These are phyloP conservation scores for Apiospora rasikravindrae DNA, from an alignment of 2,329 filamentous ascomycete genomes.

Conservation along the genomic window DNA sequence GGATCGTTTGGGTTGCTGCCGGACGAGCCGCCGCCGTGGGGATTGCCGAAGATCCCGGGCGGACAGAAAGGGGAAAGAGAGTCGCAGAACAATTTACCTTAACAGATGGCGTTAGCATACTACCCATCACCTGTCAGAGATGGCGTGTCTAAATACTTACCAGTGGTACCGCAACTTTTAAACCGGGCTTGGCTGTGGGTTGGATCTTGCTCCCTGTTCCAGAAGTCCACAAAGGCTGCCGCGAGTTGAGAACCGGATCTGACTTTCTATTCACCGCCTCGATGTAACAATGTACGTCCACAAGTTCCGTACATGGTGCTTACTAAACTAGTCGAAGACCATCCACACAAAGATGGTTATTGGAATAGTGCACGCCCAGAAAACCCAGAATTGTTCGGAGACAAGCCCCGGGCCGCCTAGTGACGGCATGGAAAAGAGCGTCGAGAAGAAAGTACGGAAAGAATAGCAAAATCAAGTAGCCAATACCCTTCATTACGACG, in stretches of 20 bases:
- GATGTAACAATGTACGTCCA: too few species aligned
- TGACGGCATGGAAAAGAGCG: neutral
- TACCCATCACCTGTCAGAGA: neutral
- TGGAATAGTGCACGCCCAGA: neutral
- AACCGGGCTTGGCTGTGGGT: neutral
- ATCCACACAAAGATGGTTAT: neutral
- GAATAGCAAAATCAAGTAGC: neutral
- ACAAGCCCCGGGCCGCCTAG: neutral
- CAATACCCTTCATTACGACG: neutral
- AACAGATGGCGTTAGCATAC: neutral
- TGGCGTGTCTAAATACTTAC: neutral
- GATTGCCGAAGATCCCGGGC: neutral
- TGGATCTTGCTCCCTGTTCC: neutral
- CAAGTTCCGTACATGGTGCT: neutral
- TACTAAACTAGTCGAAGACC: neutral
- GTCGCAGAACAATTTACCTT: neutral
- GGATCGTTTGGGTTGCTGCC: neutral
- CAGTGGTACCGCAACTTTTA: neutral
- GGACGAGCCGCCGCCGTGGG: slow-evolving; percentile 1
- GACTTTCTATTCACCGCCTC: neutral
- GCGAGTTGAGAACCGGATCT: neutral
- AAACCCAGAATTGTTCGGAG: neutral
- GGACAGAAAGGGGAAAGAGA: neutral
- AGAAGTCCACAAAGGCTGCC: neutral
- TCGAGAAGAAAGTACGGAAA: neutral